phyloP scores from a whole-genome alignment of 139 green algal genomes.

The Mychonastes homosphaera region DNA sequence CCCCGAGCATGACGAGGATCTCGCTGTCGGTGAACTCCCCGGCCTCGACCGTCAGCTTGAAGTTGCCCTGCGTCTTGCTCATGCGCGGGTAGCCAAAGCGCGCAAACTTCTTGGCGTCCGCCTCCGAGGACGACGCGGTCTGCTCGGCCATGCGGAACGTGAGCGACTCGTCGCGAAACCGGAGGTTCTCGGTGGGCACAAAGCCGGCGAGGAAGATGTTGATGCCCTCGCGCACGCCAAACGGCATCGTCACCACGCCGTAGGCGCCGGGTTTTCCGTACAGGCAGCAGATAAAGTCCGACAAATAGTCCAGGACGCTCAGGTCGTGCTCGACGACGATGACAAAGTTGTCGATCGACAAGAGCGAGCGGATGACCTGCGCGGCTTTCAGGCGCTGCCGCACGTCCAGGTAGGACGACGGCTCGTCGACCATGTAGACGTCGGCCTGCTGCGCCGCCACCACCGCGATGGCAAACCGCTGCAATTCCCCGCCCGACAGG shows the following conservation, averaged over 20 bases:
- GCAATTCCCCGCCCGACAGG: constrained; percentile 91
- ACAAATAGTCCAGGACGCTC: constrained; percentile 96
- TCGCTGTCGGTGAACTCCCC: constrained; percentile 90
- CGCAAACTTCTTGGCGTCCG: constrained; percentile 71
- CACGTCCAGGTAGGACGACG: constrained; percentile 94
- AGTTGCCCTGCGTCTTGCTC: constrained; percentile 62
- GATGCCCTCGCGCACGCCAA: constrained; percentile 59
- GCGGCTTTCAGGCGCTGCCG: constrained; percentile 90
- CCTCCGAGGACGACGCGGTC: constrained; percentile 46
- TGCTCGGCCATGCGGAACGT: constrained; percentile 82
- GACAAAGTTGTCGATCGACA: constrained; percentile 67
- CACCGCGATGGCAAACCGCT: constrained; percentile 96
- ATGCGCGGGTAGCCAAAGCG: constrained; percentile 88
- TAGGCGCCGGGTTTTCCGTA: constrained; percentile 98
- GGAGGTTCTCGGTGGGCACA: constrained; percentile 97
- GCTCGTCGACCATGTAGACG: constrained; percentile 99
- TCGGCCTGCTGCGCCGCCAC: constrained; percentile 80
- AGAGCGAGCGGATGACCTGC: constrained; percentile 33
- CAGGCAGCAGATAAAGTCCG: constrained; percentile 99
- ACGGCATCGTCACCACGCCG: constrained; percentile 97
- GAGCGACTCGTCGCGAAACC: constrained; percentile 93
- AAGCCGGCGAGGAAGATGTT: constrained; percentile 78
- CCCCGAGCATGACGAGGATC: constrained; percentile 96
- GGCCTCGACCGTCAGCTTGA: constrained; percentile 54
- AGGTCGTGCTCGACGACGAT: constrained; percentile 97